Percentiles rank a stretch among this genome's conserved stretches.
Conservation (phyloP, 768 basidiomycete species). For the Amanita jacksonii region DNA sequence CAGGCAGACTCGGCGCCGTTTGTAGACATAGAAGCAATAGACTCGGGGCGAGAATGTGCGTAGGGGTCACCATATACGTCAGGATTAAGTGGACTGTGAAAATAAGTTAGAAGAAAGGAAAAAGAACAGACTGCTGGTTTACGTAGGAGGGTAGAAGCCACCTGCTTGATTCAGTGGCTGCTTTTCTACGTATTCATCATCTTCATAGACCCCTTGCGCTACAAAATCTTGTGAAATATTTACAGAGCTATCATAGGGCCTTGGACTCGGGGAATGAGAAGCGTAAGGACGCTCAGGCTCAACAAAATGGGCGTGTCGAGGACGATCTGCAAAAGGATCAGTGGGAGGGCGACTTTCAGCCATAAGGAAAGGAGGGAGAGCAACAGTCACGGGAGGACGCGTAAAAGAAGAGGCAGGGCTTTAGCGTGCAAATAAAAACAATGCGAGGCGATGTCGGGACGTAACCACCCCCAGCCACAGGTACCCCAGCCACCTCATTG, state of each 20-base stretch:
- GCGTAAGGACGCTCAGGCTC: constrained; percentile 41
- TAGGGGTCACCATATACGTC: constrained; percentile 62
- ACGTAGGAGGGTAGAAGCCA: constrained; percentile 74
- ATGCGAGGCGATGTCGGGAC: not conserved
- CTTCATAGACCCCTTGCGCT: constrained; percentile 33
- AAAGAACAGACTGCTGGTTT: constrained; percentile 15
- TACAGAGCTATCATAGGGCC: constrained; percentile 49
- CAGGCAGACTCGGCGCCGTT: constrained; percentile 52
- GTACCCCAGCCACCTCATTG: not conserved
- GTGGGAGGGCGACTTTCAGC: constrained; percentile 30
- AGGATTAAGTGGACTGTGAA: constrained; percentile 40
- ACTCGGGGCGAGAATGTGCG: constrained; percentile 33
- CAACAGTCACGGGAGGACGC: constrained; percentile 8
- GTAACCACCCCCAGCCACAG: not conserved
- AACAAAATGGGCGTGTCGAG: constrained; percentile 50
- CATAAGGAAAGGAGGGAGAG: constrained; percentile 20
- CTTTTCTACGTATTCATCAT: constrained; percentile 72
- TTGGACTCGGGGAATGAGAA: constrained; percentile 23
- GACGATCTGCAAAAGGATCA: constrained; percentile 70
- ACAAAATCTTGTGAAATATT: constrained; percentile 47
- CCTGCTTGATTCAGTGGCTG: constrained; percentile 59
- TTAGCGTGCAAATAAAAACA: constrained; percentile 1
- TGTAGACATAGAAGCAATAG: constrained; percentile 43
- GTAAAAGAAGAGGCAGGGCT: constrained; percentile 7
- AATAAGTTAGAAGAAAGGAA: not conserved